phyloP scores from a whole-genome alignment of 441 rosid species.

The Oxalis stricta region DNA sequence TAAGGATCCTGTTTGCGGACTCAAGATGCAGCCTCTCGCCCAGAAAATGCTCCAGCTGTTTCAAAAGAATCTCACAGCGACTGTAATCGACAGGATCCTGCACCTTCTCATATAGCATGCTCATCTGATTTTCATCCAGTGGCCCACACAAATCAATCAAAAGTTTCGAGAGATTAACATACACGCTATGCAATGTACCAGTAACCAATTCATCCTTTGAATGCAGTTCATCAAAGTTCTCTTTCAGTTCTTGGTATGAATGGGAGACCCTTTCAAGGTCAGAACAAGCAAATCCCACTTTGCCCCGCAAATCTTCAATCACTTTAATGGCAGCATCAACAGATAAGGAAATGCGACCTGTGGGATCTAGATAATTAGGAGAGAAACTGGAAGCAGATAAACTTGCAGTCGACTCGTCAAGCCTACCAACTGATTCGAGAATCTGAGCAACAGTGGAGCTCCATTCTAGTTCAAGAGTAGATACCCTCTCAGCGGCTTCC shows the following conservation, averaged over 20 bases:
- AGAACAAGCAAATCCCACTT: constrained; percentile 32
- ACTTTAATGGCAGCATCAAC: constrained; percentile 42
- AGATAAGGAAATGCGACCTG: constrained; percentile 33
- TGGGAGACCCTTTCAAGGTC: constrained; percentile 32
- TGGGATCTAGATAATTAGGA: constrained; percentile 30
- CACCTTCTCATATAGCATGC: constrained; percentile 18
- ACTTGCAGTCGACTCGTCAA: constrained; percentile 38
- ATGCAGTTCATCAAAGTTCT: constrained; percentile 32
- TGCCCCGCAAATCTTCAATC: constrained; percentile 48
- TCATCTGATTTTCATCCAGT: constrained; percentile 17
- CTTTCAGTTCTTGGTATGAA: constrained; percentile 35
- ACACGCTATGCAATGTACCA: constrained; percentile 26
- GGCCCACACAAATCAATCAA: constrained; percentile 30
- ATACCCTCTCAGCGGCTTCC: constrained; percentile 44
- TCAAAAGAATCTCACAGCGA: constrained; percentile 32
- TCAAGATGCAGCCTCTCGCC: constrained; percentile 52
- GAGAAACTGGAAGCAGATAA: constrained; percentile 10
- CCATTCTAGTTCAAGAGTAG: constrained; percentile 45
- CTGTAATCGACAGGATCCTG: constrained; percentile 33
- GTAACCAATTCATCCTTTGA: constrained; percentile 31
- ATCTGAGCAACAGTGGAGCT: constrained; percentile 31
- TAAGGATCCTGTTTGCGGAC: constrained; percentile 43
- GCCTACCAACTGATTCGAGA: constrained; percentile 46
- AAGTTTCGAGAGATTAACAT: constrained; percentile 41
- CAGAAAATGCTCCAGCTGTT: constrained; percentile 37